A percentile compares a stretch with the other conserved stretches of the same genome.
These are phyloP conservation scores for Globisporangium paddicum DNA, from an alignment of 352 stramenopile genomes.

Conservation along the genomic window DNA sequence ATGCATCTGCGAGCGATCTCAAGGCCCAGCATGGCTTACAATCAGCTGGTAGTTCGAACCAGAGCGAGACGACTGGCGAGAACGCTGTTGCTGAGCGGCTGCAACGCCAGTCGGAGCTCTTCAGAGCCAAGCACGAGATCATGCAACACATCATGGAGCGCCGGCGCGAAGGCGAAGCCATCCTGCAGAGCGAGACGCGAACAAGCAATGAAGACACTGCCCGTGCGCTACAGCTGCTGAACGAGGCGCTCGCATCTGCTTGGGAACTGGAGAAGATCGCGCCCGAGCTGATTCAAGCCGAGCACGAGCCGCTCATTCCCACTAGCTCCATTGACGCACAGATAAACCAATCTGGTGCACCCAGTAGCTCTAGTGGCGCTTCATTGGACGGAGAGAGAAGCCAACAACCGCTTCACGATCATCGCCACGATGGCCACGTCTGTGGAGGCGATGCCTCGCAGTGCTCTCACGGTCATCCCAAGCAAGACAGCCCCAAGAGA, in stretches of 20 bases:
- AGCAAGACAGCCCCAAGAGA: no score
- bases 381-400: not conserved
- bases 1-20: not conserved
- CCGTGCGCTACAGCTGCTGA: constrained; percentile 21
- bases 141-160: constrained; percentile 40
- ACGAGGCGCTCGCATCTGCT: constrained; percentile 26
- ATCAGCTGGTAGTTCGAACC: not conserved
- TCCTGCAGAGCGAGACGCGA: constrained; percentile 16
- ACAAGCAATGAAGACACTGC: constrained; percentile 1
- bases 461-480: not conserved
- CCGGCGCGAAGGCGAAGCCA: constrained; percentile 30
- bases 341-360: not conserved
- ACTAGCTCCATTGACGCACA: not conserved
- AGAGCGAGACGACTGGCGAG: not conserved
- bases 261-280: constrained; percentile 34
- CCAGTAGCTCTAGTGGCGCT: not conserved
- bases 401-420: constrained; percentile 3
- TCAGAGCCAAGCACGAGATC: constrained; percentile 46
- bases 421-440: constrained; percentile 13
- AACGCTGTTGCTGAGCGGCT: constrained; percentile 15
- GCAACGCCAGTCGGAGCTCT: constrained; percentile 26
- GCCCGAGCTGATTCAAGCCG: constrained; percentile 27
- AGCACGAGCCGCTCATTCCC: constrained; percentile 11
- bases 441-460: constrained; percentile 1
- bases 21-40: not conserved